Evolutionary conservation across 495 filamentous ascomycete species (phyloP), one percentile per base, ranked within the genome.

Genomic region (Echria macrotheca): DNA sequence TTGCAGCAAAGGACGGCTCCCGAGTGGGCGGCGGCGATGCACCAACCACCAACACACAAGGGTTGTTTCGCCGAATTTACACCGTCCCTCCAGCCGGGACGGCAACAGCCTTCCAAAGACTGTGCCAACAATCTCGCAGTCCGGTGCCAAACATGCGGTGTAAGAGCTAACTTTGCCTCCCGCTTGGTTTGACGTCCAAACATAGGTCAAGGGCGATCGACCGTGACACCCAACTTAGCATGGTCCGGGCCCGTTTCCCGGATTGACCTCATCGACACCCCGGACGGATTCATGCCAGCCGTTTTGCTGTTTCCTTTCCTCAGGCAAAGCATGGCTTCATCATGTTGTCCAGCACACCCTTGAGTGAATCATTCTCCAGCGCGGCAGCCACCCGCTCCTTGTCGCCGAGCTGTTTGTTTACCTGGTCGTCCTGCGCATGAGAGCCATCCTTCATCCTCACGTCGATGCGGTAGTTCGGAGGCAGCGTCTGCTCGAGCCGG

Each of bases 341-440:
- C 93, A 98, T 97, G 66, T 93, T 96, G 53, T 83, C 79, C 56
- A 98, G 71, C 14, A 96, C 85, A 41, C 82, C 80, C 79, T 88
- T 86, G 49, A 98, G 72, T 0, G 87, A 91, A 46, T 84, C 84
- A 66, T 98, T 98, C 68, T 98, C 94, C 57, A 97, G 68, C 5
- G 93, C 93, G 23, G 93, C 94, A 8, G 89, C 89, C 25, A 98
- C 93, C 52, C 93, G 75, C 69, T 98, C 93, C 72, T 98, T 98
- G 69, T 98, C 94, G 38, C 81, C 86, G 26, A 98, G 68, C 63
- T 98, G 94, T 72, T 95, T 95, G 69, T 90, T 96, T 35, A 97
- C 89, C 62, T 94, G 88, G 49, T 95, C 88, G 17, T 83, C 91
- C 33, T 94, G 94, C 54, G 83, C 87, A 61, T 97, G 93, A n/a